phyloP scores from a whole-genome alignment of 2,329 filamentous ascomycete species.

The Fusarium floridanum region DNA sequence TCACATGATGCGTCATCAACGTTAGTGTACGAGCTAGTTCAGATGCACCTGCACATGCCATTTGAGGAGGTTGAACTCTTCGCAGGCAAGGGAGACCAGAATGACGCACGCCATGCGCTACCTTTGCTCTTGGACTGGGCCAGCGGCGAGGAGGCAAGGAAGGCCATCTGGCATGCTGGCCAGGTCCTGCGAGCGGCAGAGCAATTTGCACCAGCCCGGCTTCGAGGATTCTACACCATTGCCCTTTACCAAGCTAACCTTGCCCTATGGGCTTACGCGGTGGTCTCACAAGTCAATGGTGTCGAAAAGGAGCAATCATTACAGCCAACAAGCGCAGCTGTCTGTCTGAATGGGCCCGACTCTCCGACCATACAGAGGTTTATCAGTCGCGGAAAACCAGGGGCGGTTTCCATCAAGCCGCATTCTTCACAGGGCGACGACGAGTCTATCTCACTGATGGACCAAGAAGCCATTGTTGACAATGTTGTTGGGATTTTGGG shows the following conservation, averaged over 20 bases:
- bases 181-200: constrained; percentile 26
- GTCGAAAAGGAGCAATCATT: background rate
- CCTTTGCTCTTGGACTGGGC: constrained; percentile 24
- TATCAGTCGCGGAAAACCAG: constrained; percentile 18
- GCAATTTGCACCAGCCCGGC: constrained; percentile 9
- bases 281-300: constrained; percentile 19
- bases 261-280: constrained; percentile 23
- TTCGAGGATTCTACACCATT: constrained; percentile 28
- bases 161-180: constrained; percentile 29
- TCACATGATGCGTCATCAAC: constrained; percentile 9
- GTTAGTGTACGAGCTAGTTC: constrained; percentile 14
- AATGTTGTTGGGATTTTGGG: constrained; percentile 19
- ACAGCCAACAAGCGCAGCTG: background rate
- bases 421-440: background rate
- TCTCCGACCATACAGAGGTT: constrained; percentile 24
- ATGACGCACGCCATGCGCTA: constrained; percentile 26
- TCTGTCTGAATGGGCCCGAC: constrained; percentile 27
- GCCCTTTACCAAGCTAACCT: constrained; percentile 30
- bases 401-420: constrained; percentile 10
- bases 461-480: constrained; percentile 25
- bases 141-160: constrained; percentile 13
- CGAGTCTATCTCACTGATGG: constrained; percentile 8
- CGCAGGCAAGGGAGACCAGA: constrained; percentile 25
- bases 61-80: constrained; percentile 31
- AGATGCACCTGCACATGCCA: constrained; percentile 30